Percentiles rank a stretch among this genome's conserved stretches.
Conservation (phyloP, 2,329 filamentous ascomycete genomes). For the Penicillium sp. region DNA sequence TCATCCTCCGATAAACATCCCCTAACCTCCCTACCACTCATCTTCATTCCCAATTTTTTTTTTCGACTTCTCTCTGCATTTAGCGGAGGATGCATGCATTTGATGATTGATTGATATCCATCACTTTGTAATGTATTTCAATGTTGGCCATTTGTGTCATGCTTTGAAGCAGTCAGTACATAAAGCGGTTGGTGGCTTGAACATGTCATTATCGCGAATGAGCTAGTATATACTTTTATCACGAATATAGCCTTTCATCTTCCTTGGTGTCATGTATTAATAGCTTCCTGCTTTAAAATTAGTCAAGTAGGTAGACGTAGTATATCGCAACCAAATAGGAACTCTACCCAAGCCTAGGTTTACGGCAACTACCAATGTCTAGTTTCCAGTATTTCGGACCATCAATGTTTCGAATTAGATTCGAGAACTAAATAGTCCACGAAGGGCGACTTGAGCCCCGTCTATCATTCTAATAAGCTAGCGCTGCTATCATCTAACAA, state of each 20-base stretch:
- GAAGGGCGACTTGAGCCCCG: not conserved
- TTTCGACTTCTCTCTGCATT: not conserved
- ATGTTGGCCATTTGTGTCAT: not conserved
- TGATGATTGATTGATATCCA: not conserved
- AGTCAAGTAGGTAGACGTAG: no score
- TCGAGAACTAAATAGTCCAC: not conserved
- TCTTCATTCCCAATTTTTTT: slow-evolving; percentile 8
- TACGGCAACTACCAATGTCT: no score
- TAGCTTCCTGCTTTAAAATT: no score
- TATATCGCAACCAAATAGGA: no score
- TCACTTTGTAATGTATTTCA: not conserved
- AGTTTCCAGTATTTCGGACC: no score
- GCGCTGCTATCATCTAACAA: slow-evolving; percentile 1
- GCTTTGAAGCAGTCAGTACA: not conserved
- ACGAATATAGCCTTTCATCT: not conserved
- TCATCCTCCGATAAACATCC: not conserved
- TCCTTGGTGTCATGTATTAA: not conserved
- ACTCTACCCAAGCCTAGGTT: no score
- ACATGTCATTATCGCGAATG: not conserved
- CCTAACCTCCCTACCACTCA: not conserved
- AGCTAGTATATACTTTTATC: slow-evolving; percentile 8
- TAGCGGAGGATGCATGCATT: not conserved
- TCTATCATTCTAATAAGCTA: slow-evolving; percentile 10
- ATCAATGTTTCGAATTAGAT: not conserved
- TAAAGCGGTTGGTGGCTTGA: not conserved